A percentile compares a stretch with the other conserved stretches of the same genome.
phyloP scores from a whole-genome alignment of 352 stramenopile genomes.

The Thalassiosira ordinaria region DNA sequence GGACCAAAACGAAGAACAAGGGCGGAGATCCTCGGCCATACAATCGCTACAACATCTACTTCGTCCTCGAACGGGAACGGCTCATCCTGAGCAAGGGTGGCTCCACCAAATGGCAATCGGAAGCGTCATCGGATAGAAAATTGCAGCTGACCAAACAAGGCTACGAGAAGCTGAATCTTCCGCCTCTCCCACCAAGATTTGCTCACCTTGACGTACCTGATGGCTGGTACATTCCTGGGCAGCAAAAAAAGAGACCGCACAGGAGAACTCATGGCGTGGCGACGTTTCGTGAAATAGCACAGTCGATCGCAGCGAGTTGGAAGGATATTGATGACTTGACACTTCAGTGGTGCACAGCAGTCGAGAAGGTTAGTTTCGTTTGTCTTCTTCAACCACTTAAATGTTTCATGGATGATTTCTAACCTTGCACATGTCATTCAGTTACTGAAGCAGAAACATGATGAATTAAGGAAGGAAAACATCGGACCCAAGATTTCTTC shows the following conservation, averaged over 20 bases:
- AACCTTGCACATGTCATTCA: neutral
- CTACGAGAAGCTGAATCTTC: neutral
- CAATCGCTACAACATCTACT: slow-evolving; percentile 12
- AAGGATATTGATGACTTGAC: neutral
- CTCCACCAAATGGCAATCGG: neutral
- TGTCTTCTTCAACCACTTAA: neutral
- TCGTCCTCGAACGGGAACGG: neutral
- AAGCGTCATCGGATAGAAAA: neutral
- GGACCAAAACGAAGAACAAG: too few species aligned
- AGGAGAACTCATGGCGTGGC: neutral
- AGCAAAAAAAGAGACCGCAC: neutral
- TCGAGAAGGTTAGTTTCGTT: neutral
- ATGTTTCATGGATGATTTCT: neutral
- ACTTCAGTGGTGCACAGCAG: neutral
- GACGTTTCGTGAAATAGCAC: neutral
- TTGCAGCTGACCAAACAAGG: neutral
- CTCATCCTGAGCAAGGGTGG: neutral
- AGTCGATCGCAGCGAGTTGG: neutral
- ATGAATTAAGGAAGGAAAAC: neutral
- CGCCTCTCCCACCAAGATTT: neutral
- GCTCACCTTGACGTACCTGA: neutral
- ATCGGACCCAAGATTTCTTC: too few species aligned
- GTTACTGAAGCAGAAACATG: slow-evolving; percentile 6
- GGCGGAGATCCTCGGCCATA: too few species aligned
- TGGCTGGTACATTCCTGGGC: neutral